Base-by-base conservation (phyloP, 345 rosid species). In the Salix udensis region DNA sequence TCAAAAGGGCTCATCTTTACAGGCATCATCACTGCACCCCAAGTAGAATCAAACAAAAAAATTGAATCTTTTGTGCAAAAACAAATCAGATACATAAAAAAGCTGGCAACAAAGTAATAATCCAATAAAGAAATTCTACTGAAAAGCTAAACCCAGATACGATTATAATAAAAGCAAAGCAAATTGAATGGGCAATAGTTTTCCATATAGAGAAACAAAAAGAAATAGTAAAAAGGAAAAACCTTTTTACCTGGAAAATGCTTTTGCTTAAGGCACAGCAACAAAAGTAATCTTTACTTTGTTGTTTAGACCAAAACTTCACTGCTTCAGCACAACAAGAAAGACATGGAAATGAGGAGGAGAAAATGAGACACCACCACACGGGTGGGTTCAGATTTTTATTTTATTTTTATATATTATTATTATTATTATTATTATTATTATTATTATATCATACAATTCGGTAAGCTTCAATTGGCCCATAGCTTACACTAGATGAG, bases 91-190 rank as follows among this genome's bases (percentile, higher is more conserved):
- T 11, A 36, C 37, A 23, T 36, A 3, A 37, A 26, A 60, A 58
- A 58, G 64, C 48, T 31, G 36, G 30, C 7, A 18, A 16, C 37
- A 37, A 14, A 52, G 37, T 40, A 15, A 8, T 6, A 34, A 72
- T 21, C 39, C 48, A 36, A 19, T 55, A 8, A 72, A 55, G 28
- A 58, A 23, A 58, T 58, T 58, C 6, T 11, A 11, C 24, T 11
- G 24, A 58, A 18, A 31, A 72, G 21, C 31, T 24, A 72, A 40
- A 7, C 67, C 10, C 52, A 14, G 44, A 7, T 39, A 34, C 13
- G 46, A 73, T 16, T 72, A 23, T 67, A 68, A 73, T 76, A 68
- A 23, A 23, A 24, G 64, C 64, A 58, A 58, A 58, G 64, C 64
- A 10, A 58, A 11, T 58, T 58, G 28, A 58, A 58, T n/a, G 3